These are phyloP conservation scores for Solanum aculeatissimum DNA, from an alignment of 305 asterid genomes.

Conservation along the genomic window DNA sequence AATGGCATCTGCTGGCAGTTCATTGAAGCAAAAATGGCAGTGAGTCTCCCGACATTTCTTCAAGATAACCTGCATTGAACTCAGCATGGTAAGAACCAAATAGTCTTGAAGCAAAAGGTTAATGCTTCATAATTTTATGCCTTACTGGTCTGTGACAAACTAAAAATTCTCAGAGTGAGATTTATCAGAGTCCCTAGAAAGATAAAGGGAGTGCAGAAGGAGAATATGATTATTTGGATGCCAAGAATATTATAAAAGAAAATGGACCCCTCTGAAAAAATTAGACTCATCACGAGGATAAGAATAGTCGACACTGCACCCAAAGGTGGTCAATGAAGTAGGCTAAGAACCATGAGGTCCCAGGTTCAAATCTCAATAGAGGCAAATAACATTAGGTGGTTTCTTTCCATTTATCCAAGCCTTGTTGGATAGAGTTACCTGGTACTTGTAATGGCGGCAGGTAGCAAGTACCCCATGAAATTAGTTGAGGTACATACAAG, in stretches of 20 bases:
- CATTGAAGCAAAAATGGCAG: conserved; percentile 91
- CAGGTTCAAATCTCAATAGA: background rate
- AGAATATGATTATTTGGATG: background rate
- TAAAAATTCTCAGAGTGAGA: background rate
- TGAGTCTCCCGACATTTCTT: conserved; percentile 82
- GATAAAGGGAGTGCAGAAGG: background rate
- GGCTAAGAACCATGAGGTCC: background rate
- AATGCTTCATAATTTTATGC: background rate
- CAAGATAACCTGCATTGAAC: conserved; percentile 54
- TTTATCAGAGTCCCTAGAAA: background rate
- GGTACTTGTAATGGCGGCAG: background rate
- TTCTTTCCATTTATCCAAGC: background rate
- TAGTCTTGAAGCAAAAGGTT: background rate
- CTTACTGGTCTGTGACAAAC: background rate
- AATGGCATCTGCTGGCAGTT: conserved; percentile 68
- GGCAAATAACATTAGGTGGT: background rate
- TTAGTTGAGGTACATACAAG: background rate
- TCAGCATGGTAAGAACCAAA: background rate
- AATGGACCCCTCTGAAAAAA: background rate
- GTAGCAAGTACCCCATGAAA: background rate
- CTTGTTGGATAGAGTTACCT: background rate
- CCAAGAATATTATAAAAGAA: background rate
- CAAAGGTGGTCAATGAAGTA: background rate
- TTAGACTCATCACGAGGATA: background rate
- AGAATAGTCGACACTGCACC: background rate